These are phyloP conservation scores for Penicillium atrosanguineum DNA, from an alignment of 495 filamentous ascomycete species.

Conservation along the genomic window DNA sequence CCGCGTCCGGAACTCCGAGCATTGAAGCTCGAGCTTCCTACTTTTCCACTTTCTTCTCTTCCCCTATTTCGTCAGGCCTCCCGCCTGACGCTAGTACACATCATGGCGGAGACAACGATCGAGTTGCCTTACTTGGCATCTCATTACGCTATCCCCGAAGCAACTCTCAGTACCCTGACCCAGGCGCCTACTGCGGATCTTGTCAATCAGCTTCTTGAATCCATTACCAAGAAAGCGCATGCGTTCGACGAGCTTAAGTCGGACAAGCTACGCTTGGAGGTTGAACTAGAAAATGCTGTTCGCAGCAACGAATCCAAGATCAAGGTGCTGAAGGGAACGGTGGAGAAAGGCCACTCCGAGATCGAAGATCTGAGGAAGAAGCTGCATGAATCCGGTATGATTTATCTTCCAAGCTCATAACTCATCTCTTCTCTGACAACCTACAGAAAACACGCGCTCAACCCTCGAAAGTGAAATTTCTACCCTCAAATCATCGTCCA, in stretches of 20 bases:
- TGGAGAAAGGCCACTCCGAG: conserved; percentile 80
- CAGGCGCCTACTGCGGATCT: conserved; percentile 76
- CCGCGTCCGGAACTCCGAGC: conserved; percentile 10
- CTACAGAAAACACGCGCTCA: conserved; percentile 59
- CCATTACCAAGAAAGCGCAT: conserved; percentile 68
- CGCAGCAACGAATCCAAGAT: conserved; percentile 75
- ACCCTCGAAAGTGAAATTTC: conserved; percentile 79
- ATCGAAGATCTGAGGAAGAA: conserved; percentile 74
- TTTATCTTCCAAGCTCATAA: neutral
- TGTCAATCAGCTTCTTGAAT: conserved; percentile 64
- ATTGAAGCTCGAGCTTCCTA: conserved; percentile 11
- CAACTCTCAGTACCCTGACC: conserved; percentile 60
- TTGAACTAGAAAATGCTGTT: conserved; percentile 90
- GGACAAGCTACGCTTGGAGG: conserved; percentile 79
- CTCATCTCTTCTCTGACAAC: conserved; percentile 17
- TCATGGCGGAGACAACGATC: conserved; percentile 72
- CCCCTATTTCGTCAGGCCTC: conserved; percentile 3
- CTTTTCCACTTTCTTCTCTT: conserved; percentile 1
- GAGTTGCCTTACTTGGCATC: conserved; percentile 74
- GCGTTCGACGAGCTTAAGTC: conserved; percentile 76
- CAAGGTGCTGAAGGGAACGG: conserved; percentile 71
- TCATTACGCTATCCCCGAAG: conserved; percentile 69
- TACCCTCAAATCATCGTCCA: conserved; percentile 70
- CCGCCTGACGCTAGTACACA: conserved; percentile 25
- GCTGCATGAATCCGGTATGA: conserved; percentile 74